phyloP scores from a whole-genome alignment of 2,329 filamentous ascomycete genomes.

The Xylaria sp. region DNA sequence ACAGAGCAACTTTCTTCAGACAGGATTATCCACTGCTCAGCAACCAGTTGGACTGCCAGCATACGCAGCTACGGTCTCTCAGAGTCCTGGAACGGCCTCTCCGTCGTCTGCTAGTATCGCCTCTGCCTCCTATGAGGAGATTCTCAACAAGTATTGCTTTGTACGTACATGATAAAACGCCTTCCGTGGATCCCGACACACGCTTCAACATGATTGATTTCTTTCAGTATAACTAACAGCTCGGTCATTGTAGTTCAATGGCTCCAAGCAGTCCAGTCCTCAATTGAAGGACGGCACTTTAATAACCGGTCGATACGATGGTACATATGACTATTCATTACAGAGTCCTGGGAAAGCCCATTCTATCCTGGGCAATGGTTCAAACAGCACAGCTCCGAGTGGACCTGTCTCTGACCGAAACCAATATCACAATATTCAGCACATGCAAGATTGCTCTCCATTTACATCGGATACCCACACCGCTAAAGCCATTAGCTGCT shows the following conservation, averaged over 20 bases:
- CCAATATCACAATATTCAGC: slow-evolving; percentile 52
- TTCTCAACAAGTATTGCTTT: slow-evolving; percentile 99
- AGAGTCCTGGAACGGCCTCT: slow-evolving; percentile 60
- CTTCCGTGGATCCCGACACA: slow-evolving; percentile 34
- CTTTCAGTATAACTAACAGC: slow-evolving; percentile 42
- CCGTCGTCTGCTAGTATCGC: slow-evolving; percentile 68
- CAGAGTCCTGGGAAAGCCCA: slow-evolving; percentile 52
- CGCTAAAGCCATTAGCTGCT: slow-evolving; percentile 61
- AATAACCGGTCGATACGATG: slow-evolving; percentile 57
- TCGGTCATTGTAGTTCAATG: slow-evolving; percentile 62
- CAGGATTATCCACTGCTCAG: slow-evolving; percentile 13
- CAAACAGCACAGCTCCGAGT: slow-evolving; percentile 50
- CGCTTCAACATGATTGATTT: slow-evolving; percentile 21
- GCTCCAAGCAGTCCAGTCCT: slow-evolving; percentile 67
- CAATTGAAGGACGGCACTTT: slow-evolving; percentile 62
- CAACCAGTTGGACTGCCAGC: slow-evolving; percentile 30
- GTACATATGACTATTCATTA: slow-evolving; percentile 51
- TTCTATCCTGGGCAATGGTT: slow-evolving; percentile 54
- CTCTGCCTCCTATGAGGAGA: slow-evolving; percentile 92
- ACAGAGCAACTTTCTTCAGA: slow-evolving; percentile 18
- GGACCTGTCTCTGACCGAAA: slow-evolving; percentile 38
- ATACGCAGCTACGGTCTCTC: slow-evolving; percentile 24
- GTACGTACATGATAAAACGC: slow-evolving; percentile 74
- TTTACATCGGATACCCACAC: slow-evolving; percentile 62
- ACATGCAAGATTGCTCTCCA: slow-evolving; percentile 60